Percentiles rank a stretch among this genome's conserved stretches.
phyloP scores from a whole-genome alignment of 2,329 filamentous ascomycete species.

The Pyrenochaeta sp. region DNA sequence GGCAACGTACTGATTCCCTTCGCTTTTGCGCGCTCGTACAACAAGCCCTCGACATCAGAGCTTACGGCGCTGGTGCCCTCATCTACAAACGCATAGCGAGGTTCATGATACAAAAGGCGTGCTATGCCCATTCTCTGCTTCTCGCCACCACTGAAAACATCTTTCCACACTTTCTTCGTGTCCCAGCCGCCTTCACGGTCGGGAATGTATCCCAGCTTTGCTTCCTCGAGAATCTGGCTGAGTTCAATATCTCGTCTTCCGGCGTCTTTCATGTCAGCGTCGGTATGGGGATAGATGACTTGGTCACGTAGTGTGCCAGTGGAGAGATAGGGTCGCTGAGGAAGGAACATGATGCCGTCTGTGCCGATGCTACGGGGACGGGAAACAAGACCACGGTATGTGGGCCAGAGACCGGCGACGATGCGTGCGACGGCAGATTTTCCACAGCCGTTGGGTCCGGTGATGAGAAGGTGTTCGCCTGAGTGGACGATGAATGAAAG shows the following conservation, averaged over 20 bases:
- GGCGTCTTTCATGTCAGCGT: constrained; percentile 88
- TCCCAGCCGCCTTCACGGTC: constrained; percentile 96
- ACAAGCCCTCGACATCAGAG: constrained; percentile 88
- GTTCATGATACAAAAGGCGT: constrained; percentile 90
- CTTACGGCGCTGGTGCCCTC: constrained; percentile 95
- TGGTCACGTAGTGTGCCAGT: constrained; percentile 94
- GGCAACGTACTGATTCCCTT: constrained; percentile 82
- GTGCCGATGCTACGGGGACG: constrained; percentile 79
- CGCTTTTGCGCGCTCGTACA: constrained; percentile 93
- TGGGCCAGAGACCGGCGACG: constrained; percentile 92
- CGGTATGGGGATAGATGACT: constrained; percentile 96
- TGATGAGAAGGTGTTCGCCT: constrained; percentile 93
- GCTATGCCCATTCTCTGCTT: constrained; percentile 96
- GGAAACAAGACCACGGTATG: constrained; percentile 90
- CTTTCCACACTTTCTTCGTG: constrained; percentile 97
- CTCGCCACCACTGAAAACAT: constrained; percentile 94
- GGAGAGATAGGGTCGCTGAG: constrained; percentile 90
- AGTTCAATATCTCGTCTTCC: constrained; percentile 81
- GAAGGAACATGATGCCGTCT: constrained; percentile 98
- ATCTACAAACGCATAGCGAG: constrained; percentile 91
- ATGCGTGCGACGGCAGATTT: constrained; percentile 89
- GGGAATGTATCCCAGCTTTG: constrained; percentile 85
- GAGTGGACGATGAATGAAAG: constrained; percentile 88
- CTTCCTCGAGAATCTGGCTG: constrained; percentile 78
- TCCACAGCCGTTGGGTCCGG: constrained; percentile 91